These are phyloP conservation scores for Candida ascalaphidarum DNA, from an alignment of 805 yeast species.

Conservation along the genomic window DNA sequence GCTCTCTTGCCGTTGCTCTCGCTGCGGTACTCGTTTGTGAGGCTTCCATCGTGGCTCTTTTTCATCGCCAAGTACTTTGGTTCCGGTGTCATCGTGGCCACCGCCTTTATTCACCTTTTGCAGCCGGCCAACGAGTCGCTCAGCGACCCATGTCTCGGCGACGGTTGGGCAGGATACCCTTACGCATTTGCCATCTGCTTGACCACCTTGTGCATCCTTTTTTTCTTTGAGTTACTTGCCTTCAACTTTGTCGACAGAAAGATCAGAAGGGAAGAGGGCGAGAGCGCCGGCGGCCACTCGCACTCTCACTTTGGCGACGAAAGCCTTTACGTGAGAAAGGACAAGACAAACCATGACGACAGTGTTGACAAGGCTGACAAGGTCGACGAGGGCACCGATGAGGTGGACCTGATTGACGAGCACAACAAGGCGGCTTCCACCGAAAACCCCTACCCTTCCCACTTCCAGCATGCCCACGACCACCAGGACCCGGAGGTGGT, in stretches of 20 bases:
- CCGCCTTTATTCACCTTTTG: conserved; percentile 70
- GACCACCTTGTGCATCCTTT: conserved; percentile 42
- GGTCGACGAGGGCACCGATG: conserved; percentile 6
- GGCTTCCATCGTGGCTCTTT: conserved; percentile 55
- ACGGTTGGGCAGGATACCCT: conserved; percentile 44
- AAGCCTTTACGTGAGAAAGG: conserved; percentile 19
- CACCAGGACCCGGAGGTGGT: conserved; percentile 37
- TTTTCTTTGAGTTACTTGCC: conserved; percentile 43
- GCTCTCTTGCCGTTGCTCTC: conserved; percentile 56
- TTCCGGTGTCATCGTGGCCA: conserved; percentile 76
- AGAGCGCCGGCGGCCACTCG: conserved; percentile 21
- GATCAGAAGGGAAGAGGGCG: conserved; percentile 11
- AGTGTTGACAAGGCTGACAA: conserved; percentile 4
- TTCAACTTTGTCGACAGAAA: conserved; percentile 36
- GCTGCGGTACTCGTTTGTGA: conserved; percentile 48
- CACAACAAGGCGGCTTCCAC: conserved; percentile 1
- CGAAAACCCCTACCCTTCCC: conserved; percentile 23
- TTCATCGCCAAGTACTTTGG: conserved; percentile 71
- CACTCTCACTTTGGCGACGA: conserved; percentile 52
- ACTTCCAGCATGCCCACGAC: conserved; percentile 34
- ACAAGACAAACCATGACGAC: conserved; percentile 7
- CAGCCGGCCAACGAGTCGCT: conserved; percentile 61
- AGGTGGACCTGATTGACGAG: conserved; percentile 3
- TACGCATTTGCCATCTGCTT: conserved; percentile 47
- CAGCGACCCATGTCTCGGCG: conserved; percentile 52